These are phyloP conservation scores for Salvia sclarea DNA, from an alignment of 305 asterid species.

Conservation along the genomic window DNA sequence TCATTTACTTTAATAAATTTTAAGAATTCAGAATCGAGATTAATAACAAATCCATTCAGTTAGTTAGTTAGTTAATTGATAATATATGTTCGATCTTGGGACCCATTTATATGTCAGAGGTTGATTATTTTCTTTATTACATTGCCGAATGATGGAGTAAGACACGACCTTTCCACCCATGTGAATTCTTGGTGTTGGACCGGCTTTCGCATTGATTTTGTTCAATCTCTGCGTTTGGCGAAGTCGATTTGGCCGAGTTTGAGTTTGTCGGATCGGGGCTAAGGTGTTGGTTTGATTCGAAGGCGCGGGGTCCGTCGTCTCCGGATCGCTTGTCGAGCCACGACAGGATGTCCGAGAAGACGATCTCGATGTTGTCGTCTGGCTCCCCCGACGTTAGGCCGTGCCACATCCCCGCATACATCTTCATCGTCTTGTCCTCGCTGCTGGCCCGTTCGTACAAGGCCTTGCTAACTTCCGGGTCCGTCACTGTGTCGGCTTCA, in stretches of 20 bases:
- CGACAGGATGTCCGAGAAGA: constrained; percentile 63
- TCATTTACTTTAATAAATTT: too few relatives aligned
- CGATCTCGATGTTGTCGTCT: constrained; percentile 67
- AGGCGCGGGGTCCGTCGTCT: not conserved
- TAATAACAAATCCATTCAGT: not conserved
- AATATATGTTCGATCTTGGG: not conserved
- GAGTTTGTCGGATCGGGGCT: constrained; percentile 23
- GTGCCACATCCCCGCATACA: constrained; percentile 92
- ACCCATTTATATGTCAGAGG: not conserved
- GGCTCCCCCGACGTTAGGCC: constrained; percentile 84
- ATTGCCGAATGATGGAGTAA: constrained; percentile 61
- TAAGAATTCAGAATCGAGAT: not conserved
- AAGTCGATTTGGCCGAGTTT: constrained; percentile 1
- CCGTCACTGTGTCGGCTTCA: constrained; percentile 80
- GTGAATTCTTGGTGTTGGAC: constrained; percentile 38
- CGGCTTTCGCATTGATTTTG: constrained; percentile 27
- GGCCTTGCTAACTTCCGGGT: constrained; percentile 81
- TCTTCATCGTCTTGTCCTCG: constrained; percentile 72
- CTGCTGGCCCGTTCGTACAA: constrained; percentile 69
- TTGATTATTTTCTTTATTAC: constrained; percentile 27
- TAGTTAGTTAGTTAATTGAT: not conserved
- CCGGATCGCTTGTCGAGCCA: constrained; percentile 78
- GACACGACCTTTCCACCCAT: constrained; percentile 54
- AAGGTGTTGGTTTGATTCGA: constrained; percentile 7
- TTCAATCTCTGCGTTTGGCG: constrained; percentile 21